Conservation (phyloP, 2,329 filamentous ascomycete genomes). For the Aspergillus jensenii region DNA sequence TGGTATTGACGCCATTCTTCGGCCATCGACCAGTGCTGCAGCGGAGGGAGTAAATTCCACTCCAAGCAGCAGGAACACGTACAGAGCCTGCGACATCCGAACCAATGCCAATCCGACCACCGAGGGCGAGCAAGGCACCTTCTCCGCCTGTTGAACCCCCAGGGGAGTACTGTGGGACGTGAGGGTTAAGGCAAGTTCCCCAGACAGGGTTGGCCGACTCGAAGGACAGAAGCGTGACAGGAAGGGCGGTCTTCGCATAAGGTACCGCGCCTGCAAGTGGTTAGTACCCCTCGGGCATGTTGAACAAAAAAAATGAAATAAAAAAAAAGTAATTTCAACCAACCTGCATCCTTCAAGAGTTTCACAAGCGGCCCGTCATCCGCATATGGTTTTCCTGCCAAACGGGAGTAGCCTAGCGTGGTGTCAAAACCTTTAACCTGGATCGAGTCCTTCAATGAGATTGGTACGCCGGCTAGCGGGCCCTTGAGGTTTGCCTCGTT, state of each 20-base stretch:
- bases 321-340: not conserved
- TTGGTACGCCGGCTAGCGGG: constrained; percentile 80
- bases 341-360: constrained; percentile 77
- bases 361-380: constrained; percentile 72
- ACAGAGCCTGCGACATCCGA: constrained; percentile 91
- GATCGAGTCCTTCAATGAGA: constrained; percentile 78
- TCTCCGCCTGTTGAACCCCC: constrained; percentile 89
- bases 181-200: constrained; percentile 79
- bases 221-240: constrained; percentile 82
- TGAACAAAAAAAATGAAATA: not conserved
- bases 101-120: constrained; percentile 83
- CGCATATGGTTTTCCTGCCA: constrained; percentile 64
- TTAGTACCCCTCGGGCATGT: not conserved
- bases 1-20: constrained; percentile 77
- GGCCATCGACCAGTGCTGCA: constrained; percentile 91
- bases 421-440: constrained; percentile 80
- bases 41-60: constrained; percentile 80
- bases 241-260: constrained; percentile 89
- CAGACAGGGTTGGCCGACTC: constrained; percentile 79
- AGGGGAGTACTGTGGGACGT: constrained; percentile 79
- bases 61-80: constrained; percentile 82
- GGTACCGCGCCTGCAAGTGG: constrained; percentile 67
- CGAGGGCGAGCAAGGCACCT: constrained; percentile 74
- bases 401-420: constrained; percentile 74
- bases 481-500: constrained; percentile 70